phyloP scores from a whole-genome alignment of 441 rosid genomes.

The Kokia cookei region DNA sequence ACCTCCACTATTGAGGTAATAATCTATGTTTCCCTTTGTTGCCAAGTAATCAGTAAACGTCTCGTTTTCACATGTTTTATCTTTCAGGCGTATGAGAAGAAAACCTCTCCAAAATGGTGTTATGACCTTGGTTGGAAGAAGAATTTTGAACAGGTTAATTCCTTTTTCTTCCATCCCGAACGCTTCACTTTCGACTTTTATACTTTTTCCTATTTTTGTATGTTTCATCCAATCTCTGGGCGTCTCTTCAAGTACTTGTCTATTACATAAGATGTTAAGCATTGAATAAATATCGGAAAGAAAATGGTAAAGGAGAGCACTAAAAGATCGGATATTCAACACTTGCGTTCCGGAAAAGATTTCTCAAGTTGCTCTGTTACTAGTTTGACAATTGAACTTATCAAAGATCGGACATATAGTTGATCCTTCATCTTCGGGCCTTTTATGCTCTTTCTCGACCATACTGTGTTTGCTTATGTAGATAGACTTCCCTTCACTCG shows the following conservation, averaged over 20 bases:
- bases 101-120: slow-evolving; percentile 58
- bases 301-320: background rate
- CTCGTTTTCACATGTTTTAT: slow-evolving; percentile 6
- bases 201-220: background rate
- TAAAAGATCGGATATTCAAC: background rate
- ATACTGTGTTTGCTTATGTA: background rate
- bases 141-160: slow-evolving; percentile 73
- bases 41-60: background rate
- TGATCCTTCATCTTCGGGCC: background rate
- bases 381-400: background rate
- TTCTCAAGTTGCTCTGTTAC: background rate
- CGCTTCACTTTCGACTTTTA: background rate
- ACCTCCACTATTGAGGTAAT: slow-evolving; percentile 90
- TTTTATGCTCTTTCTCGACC: background rate
- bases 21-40: slow-evolving; percentile 2
- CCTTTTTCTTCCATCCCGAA: background rate
- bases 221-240: background rate
- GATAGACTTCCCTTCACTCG: background rate
- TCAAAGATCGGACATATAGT: background rate
- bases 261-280: background rate
- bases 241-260: background rate
- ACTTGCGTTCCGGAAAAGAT: background rate
- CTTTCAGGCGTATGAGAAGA: slow-evolving; percentile 81
- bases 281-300: background rate
- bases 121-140: slow-evolving; percentile 86